A percentile compares a stretch with the other conserved stretches of the same genome.
phyloP scores from a whole-genome alignment of 1,284 basidiomycete genomes.

The Rhodotorula sp. region DNA sequence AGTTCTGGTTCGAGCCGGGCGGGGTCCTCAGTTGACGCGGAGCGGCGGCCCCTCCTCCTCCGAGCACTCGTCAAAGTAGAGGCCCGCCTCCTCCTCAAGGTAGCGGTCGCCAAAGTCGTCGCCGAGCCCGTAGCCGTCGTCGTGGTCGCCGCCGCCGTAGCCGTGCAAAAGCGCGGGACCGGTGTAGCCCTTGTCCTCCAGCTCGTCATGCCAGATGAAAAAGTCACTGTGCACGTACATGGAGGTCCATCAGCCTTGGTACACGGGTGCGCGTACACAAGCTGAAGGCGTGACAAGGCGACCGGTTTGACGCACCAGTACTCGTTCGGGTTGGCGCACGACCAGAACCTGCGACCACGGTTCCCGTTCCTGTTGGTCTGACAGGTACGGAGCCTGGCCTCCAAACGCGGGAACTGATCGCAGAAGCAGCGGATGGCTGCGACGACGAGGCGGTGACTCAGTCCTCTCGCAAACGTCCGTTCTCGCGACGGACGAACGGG shows the following conservation, averaged over 20 bases:
- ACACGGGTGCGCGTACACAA: background rate
- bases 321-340: background rate
- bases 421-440: slow-evolving; percentile 15
- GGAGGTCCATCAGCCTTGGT: background rate
- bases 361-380: slow-evolving; percentile 10
- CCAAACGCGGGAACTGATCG: slow-evolving; percentile 1
- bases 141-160: background rate
- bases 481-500: background rate
- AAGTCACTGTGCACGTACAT: background rate
- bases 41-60: background rate
- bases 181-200: background rate
- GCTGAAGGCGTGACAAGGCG: background rate
- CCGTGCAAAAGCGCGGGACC: background rate
- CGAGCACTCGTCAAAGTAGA: background rate
- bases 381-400: background rate
- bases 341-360: slow-evolving; percentile 3
- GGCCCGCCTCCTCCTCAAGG: background rate
- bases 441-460: background rate
- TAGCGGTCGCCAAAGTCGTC: background rate
- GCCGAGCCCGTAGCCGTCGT: background rate
- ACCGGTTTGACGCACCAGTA: background rate
- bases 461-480: background rate
- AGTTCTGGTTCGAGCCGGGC: background rate
- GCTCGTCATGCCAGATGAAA: slow-evolving; percentile 1
- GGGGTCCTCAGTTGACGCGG: background rate